Evolutionary conservation across 176 grass and related monocot species (phyloP).

Genomic region (Areca catechu): DNA sequence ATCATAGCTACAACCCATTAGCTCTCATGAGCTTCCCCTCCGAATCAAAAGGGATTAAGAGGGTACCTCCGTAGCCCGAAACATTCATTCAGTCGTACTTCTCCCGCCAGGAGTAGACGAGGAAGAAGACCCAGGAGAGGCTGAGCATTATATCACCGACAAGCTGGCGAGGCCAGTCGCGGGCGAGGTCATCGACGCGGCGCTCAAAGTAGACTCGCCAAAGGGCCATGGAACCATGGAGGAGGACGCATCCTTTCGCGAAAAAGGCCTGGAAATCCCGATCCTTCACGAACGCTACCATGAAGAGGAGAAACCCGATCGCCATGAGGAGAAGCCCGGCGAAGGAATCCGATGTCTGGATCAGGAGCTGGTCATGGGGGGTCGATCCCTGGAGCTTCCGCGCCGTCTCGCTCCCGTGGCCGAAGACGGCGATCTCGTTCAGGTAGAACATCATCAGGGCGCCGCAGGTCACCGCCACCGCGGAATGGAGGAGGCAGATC

Average conservation of each 20-base stretch:
- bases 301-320: constrained; percentile 42
- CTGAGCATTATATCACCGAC: constrained; percentile 37
- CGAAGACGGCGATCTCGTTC: constrained; percentile 30
- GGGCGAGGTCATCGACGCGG: constrained; percentile 34
- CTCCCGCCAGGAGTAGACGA: constrained; percentile 47
- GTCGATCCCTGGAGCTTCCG: constrained; percentile 40
- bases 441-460: constrained; percentile 49
- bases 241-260: constrained; percentile 45
- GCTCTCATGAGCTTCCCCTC: too few relatives aligned
- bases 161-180: constrained; percentile 45
- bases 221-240: constrained; percentile 33
- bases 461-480: constrained; percentile 34
- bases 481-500: constrained; percentile 41
- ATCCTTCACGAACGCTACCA: constrained; percentile 44
- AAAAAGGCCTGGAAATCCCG: constrained; percentile 54
- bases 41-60: too few relatives aligned
- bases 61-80: too few relatives aligned
- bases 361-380: constrained; percentile 41
- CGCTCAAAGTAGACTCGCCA: constrained; percentile 48
- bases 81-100: constrained; percentile 31
- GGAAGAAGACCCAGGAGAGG: constrained; percentile 52
- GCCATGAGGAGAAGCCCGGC: constrained; percentile 38
- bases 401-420: constrained; percentile 37
- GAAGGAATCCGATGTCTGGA: constrained; percentile 49
- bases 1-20: too few relatives aligned